A percentile compares a stretch with the other conserved stretches of the same genome.
These are phyloP conservation scores for Saposhnikovia divaricata DNA, from an alignment of 129 eudicot genomes.

Conservation along the genomic window DNA sequence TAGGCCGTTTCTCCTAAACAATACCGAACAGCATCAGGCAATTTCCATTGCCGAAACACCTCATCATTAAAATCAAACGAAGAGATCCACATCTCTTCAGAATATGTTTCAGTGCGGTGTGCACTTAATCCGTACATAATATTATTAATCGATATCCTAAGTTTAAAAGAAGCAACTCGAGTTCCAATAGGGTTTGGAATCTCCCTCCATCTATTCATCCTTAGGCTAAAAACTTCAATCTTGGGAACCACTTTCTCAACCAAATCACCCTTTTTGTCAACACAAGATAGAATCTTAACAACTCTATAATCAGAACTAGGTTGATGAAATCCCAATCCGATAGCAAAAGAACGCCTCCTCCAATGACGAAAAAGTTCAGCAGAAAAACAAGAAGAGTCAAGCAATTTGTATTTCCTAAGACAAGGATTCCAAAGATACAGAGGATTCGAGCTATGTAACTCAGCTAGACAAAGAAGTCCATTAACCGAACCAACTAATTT, in stretches of 20 bases:
- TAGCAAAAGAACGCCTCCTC: neutral
- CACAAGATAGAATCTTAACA: neutral
- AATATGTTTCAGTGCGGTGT: neutral
- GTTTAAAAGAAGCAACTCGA: neutral
- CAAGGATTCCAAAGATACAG: neutral
- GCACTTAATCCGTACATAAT: neutral
- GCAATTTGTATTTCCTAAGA: neutral
- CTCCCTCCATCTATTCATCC: neutral
- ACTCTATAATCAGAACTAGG: neutral
- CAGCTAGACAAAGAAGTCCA: neutral
- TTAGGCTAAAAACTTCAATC: neutral
- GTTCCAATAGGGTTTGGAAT: neutral
- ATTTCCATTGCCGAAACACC: neutral
- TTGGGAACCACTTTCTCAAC: neutral
- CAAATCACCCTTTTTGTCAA: neutral
- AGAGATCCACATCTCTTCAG: neutral
- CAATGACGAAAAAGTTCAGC: neutral
- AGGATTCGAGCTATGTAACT: neutral
- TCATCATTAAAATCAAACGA: neutral
- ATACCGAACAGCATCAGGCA: neutral
- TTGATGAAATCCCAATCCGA: neutral
- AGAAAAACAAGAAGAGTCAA: neutral
- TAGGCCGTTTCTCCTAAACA: neutral
- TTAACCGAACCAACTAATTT: neutral
- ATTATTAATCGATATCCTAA: neutral